Evolutionary conservation across 371 early-diverging fungal species (phyloP), one percentile per base, ranked within the genome.

Genomic region (Mortierella sp.): DNA sequence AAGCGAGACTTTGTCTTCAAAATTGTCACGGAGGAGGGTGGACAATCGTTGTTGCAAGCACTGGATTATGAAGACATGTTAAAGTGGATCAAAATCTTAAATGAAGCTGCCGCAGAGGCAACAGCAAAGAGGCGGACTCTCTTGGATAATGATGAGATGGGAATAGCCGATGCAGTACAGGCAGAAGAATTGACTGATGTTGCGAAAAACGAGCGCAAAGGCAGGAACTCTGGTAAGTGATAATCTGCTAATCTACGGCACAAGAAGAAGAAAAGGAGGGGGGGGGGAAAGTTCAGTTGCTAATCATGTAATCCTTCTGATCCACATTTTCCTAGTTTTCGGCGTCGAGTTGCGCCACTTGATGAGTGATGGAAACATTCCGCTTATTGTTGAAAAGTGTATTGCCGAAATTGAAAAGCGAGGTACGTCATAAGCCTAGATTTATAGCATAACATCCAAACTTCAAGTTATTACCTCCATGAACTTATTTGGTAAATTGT

Each of bases 1-100:
- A 93, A 93, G 68, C 89, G 94, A 20, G 93, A 93, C 61, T 92
- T 84, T 83, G 95, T 95, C 16, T 94, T 95, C 75, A 92, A 94
- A 52, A 86, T 95, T 64, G 90, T 94, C 24, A 95, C 94, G 11
- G 95, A 95, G 72, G 95, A 95, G 85, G 95, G 95, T 12, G 93
- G 91, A 0, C 93, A 95, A 84, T 92, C 90, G 52, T 69, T 94
- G 52, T 86, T 95, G 40, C 95, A 95, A 83, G 94, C 91, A 4
- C 81, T 89, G n/a, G 89, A 88, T 45, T 70, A 84, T 26, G 89
- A 91, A 6, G 93, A 94, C 49, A 94, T 95, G 95, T 84, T 88
- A 43, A 92, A 89, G 61, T 95, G 95, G 95, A 90, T 94, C 72
- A 78, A 85, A 12, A 79, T 88, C 11, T 90, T 95, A 71, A 92